Conservation (phyloP, 208 protist species). For the Leishmania tarentolae region DNA sequence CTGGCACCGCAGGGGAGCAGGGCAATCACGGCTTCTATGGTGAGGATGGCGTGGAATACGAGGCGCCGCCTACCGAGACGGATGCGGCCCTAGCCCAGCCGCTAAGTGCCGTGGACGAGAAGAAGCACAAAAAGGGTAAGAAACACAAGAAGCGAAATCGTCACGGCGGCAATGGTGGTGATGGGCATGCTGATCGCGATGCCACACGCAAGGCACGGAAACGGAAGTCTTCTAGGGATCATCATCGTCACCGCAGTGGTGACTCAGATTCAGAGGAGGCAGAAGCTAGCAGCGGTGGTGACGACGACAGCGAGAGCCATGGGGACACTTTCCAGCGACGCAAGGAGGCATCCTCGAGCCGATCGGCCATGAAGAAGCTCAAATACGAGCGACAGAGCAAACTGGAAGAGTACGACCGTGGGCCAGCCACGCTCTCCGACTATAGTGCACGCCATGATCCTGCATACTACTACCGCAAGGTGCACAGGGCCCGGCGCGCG, state of each 20-base stretch:
- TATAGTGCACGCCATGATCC: conserved; percentile 35
- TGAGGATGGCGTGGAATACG: neutral
- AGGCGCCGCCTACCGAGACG: conserved; percentile 2
- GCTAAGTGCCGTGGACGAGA: neutral
- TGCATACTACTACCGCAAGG: conserved; percentile 43
- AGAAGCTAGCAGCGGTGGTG: conserved; percentile 13
- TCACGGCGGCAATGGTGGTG: neutral
- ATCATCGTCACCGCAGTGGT: conserved; percentile 13
- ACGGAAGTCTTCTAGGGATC: conserved; percentile 17
- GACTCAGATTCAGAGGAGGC: conserved; percentile 2
- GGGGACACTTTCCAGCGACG: conserved; percentile 21
- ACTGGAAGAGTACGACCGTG: conserved; percentile 39
- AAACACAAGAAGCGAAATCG: conserved; percentile 29
- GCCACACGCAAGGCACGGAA: conserved; percentile 1
- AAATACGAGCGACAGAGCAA: conserved; percentile 32
- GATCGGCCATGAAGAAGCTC: conserved; percentile 27
- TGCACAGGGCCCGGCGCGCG: conserved; percentile 28
- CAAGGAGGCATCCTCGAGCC: conserved; percentile 18
- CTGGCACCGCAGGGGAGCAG: neutral
- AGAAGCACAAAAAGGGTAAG: conserved; percentile 27
- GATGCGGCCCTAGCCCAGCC: neutral
- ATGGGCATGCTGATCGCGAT: neutral
- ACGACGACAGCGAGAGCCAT: conserved; percentile 16
- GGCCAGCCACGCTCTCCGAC: conserved; percentile 28
- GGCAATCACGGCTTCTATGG: neutral